Percentiles rank a stretch among this genome's conserved stretches.
Evolutionary conservation across 1,139 yeast genomes (phyloP).

Genomic region (Zygosaccharomyces sapae): DNA sequence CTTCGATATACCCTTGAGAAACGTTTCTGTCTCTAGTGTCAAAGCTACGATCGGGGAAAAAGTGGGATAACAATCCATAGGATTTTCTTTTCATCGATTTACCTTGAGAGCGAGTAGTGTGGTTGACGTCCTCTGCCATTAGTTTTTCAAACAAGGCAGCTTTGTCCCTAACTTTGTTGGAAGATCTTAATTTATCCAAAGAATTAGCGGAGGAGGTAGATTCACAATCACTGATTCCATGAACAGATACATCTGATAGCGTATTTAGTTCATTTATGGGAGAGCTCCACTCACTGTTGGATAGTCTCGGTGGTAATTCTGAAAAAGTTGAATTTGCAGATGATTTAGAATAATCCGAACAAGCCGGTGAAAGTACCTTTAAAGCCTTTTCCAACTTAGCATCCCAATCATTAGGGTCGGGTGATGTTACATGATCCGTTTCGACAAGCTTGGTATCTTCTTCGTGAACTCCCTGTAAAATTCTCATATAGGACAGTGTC

Average conservation of each 20-base stretch:
- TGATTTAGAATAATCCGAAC: conserved; percentile 27
- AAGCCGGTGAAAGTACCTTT: conserved; percentile 20
- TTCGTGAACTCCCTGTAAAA: conserved; percentile 21
- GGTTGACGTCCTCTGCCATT: conserved; percentile 14
- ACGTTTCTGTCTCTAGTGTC: conserved; percentile 12
- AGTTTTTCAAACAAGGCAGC: conserved; percentile 33
- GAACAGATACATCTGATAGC: conserved; percentile 12
- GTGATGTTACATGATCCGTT: conserved; percentile 1
- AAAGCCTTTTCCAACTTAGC: conserved; percentile 6
- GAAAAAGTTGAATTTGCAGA: conserved; percentile 31
- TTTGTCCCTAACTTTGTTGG: conserved; percentile 34
- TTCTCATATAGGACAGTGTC: conserved; percentile 20
- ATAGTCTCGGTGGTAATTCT: conserved; percentile 21
- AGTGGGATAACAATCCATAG: conserved; percentile 9
- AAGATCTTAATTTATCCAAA: conserved; percentile 26
- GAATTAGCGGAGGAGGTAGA: conserved; percentile 21
- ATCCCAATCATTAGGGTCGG: conserved; percentile 2
- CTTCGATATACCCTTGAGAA: conserved; percentile 21
- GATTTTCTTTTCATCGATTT: conserved; percentile 10
- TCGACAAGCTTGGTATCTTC: conserved; percentile 8
- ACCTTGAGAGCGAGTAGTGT: background rate
- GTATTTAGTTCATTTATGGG: conserved; percentile 23
- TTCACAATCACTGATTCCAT: conserved; percentile 10
- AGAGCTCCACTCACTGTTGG: conserved; percentile 27
- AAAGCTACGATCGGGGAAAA: conserved; percentile 3